Conservation (phyloP, 2,329 filamentous ascomycete genomes). For the Cadophora gregata region DNA sequence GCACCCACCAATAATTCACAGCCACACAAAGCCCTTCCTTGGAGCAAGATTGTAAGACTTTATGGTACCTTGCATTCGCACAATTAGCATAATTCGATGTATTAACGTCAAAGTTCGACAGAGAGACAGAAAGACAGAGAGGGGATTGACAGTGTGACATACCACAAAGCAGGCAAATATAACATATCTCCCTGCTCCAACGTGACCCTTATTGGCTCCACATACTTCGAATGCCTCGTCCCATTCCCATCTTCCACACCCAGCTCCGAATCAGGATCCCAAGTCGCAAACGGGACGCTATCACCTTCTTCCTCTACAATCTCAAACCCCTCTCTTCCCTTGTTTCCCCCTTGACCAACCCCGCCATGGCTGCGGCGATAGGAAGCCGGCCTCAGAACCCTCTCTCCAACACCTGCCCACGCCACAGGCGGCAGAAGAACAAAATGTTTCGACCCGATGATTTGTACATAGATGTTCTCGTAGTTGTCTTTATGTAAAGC, state of each 20-base stretch:
- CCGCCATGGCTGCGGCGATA: constrained; percentile 25
- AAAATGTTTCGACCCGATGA: constrained; percentile 77
- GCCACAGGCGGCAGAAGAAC: constrained; percentile 74
- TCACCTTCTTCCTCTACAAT: constrained; percentile 42
- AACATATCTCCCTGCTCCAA: constrained; percentile 78
- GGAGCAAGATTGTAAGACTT: constrained; percentile 74
- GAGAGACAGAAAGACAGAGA: not conserved
- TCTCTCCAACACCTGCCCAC: constrained; percentile 72
- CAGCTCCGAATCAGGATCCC: constrained; percentile 67
- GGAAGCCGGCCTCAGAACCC: constrained; percentile 55
- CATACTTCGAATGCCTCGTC: constrained; percentile 65
- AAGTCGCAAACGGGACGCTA: constrained; percentile 70
- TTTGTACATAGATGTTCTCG: constrained; percentile 83
- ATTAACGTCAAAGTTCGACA: not conserved
- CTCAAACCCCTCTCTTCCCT: constrained; percentile 1
- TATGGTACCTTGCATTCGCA: constrained; percentile 68
- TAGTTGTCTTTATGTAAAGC: constrained; percentile 84
- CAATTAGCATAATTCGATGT: not conserved
- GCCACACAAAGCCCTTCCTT: constrained; percentile 76
- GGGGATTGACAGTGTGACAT: constrained; percentile 36
- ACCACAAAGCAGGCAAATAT: constrained; percentile 84
- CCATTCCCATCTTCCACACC: constrained; percentile 43
- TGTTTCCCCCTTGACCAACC: constrained; percentile 13
- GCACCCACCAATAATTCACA: constrained; percentile 77
- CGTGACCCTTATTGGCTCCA: constrained; percentile 68